Base-by-base conservation (phyloP, 768 basidiomycete genomes). In the Leccinum barrowsii region DNA sequence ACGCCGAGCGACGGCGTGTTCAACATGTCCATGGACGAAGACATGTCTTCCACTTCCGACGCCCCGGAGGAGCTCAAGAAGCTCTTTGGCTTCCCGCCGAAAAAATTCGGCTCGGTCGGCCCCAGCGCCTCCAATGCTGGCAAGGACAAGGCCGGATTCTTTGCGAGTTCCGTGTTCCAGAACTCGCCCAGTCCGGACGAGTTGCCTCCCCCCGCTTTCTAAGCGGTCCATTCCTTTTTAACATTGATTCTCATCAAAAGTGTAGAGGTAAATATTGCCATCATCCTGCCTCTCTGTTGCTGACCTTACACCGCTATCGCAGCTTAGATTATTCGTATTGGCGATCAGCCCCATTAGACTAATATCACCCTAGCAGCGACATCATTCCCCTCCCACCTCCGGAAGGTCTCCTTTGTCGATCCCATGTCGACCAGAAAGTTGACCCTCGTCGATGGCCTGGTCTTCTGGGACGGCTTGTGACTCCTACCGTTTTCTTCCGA, bases 131-230 rank as follows among this genome's bases (percentile, higher is more conserved):
- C 63, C 37, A 70, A 68, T 60, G 61, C 58, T 60, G 63, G 42
- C 59, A 68, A 69, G 64, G 68, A 73, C 53, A 75, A 74, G 59
- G 70, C 75, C 28, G 80, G 80, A 7, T 89, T 83, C 68, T 92
- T 89, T 72, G 89, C 90, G 63, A 90, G 88, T 67, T 90, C 89
- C 32, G 77, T 80, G 67, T 92, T 90, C 83, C 90, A 91, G 80
- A 92, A 90, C 77, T 90, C 88, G 58, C 90, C 90, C 15, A 90
- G 86, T 66, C 90, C 90, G 54, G 90, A 91, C 60, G 89, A 89
- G 68, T 75, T 92, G 50, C 90, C 90, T 49, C 82, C 84, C 59
- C 88, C 87, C 56, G 75, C 79, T 62, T 85, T 87, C 68, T 73
- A 55, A 73, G 70, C 70, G 71, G 74, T 76, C 53, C 80, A 71